Conservation (phyloP, 2,329 filamentous ascomycete species). For the Eurotiales sp. region DNA sequence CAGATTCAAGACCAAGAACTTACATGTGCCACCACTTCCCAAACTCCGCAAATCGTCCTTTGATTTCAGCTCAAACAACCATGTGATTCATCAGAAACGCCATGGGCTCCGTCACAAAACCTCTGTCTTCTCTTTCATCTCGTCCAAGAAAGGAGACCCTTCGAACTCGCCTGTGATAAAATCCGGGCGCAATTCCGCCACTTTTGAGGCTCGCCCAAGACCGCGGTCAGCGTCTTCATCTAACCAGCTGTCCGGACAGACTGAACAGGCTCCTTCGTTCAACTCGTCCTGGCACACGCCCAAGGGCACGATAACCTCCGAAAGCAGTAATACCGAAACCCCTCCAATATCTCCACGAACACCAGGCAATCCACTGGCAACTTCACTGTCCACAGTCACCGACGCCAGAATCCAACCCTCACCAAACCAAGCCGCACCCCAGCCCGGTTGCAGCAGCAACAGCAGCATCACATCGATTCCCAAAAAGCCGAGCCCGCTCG, state of each 20-base stretch:
- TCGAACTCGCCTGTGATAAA: background rate
- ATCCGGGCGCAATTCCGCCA: background rate
- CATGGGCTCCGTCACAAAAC: constrained; percentile 6
- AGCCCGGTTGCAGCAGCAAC: background rate
- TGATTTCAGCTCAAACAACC: background rate
- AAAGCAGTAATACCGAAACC: background rate
- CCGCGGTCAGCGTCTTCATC: constrained; percentile 3
- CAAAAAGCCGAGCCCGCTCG: background rate
- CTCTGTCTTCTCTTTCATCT: constrained; percentile 12
- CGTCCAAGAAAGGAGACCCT: constrained; percentile 7
- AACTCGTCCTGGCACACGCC: constrained; percentile 3
- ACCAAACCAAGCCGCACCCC: too few relatives aligned
- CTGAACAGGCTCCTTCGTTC: background rate
- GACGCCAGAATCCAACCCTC: too few relatives aligned
- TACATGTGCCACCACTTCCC: constrained; percentile 5
- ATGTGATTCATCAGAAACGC: constrained; percentile 11
- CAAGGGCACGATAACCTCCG: background rate
- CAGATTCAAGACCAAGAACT: constrained; percentile 6
- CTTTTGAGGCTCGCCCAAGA: background rate
- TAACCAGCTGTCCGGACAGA: background rate
- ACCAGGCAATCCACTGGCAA: background rate
- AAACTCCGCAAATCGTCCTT: background rate
- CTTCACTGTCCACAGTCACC: background rate
- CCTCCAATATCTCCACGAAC: constrained; percentile 7
- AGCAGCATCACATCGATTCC: background rate